phyloP scores from a whole-genome alignment of 1,139 yeast species.

The Suhomyces yuchorum region DNA sequence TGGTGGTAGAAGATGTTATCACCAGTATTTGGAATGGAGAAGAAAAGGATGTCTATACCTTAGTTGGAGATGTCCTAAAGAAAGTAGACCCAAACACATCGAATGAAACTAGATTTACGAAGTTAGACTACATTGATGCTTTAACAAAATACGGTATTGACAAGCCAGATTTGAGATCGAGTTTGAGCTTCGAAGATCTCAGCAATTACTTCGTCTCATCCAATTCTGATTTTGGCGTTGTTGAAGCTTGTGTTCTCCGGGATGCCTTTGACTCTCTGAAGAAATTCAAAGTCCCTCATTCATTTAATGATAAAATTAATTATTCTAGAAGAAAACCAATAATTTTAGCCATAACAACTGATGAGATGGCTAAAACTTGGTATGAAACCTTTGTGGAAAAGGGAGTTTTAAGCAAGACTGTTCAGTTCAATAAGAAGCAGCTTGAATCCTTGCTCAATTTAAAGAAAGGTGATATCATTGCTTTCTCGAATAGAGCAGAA shows the following conservation, averaged over 20 bases:
- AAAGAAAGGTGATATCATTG: slow-evolving; percentile 70
- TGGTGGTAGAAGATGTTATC: slow-evolving; percentile 62
- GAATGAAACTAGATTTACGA: slow-evolving; percentile 34
- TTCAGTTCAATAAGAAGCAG: slow-evolving; percentile 19
- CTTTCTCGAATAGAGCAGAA: slow-evolving; percentile 68
- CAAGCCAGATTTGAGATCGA: slow-evolving; percentile 85
- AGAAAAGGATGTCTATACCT: slow-evolving; percentile 36
- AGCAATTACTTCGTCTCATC: slow-evolving; percentile 38
- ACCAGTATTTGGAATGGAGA: slow-evolving; percentile 57
- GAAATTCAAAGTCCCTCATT: slow-evolving; percentile 36
- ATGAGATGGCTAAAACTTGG: slow-evolving; percentile 48
- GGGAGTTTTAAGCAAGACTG: slow-evolving; percentile 25
- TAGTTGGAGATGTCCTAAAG: slow-evolving; percentile 21
- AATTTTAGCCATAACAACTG: slow-evolving; percentile 49
- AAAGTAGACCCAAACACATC: background rate
- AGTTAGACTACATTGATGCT: slow-evolving; percentile 67
- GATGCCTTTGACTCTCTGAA: slow-evolving; percentile 41
- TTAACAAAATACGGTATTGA: slow-evolving; percentile 82
- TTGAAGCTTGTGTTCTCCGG: slow-evolving; percentile 70
- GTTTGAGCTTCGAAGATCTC: slow-evolving; percentile 53
- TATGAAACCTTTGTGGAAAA: slow-evolving; percentile 34
- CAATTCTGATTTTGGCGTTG: slow-evolving; percentile 53
- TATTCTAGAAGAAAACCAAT: slow-evolving; percentile 65
- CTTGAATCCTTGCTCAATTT: slow-evolving; percentile 43
- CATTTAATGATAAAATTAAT: slow-evolving; percentile 42